Evolutionary conservation across 2,329 filamentous ascomycete species (phyloP), one percentile per base, ranked within the genome.

Genomic region (Parascedosporium putredinis): DNA sequence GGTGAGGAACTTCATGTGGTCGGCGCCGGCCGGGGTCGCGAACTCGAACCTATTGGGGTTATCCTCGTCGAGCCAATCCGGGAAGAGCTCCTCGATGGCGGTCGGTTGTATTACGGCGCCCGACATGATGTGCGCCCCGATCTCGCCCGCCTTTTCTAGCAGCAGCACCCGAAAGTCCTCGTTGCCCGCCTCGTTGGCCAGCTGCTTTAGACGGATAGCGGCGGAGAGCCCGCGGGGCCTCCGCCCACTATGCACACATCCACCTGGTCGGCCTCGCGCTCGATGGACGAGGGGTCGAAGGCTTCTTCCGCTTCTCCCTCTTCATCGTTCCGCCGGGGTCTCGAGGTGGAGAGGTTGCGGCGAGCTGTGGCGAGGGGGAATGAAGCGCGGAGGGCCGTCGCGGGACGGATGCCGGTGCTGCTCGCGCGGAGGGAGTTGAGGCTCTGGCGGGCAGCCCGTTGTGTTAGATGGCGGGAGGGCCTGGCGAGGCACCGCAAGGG

Each of bases 191-290:
- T 90, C 88, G 62, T 90, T 96, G 57, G 93, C 93, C 47, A 96
- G 75, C 68, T 98, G 91, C 74, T 97, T 97, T 50, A 98, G 72
- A 56, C 87, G 84, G 62, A 98, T 98, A 47, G 91, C 93, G 44
- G 93, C 90, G 58, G 87, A 86, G 56, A 98, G 77, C 93, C 93
- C 48, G 93, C 88, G 49, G 93, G 93, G n/a, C 93, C 91, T 65
- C 88, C 93, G 61, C 93, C 93, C 49, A 98, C 81, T 60, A 98
- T 97, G 67, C 89, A 95, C 25, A 98, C 90, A 67, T 98, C 93
- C 25, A 98, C 93, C 68, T 93, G 73, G 61, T 98, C 93, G 49
- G 81, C 86, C 66, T 97, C 93, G 56, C 93, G 84, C 56, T 97
- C 91, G 51, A 90, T 73, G 50, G 66, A 68, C 22, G 70, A 67